Percentiles rank a stretch among this genome's conserved stretches.
These are phyloP conservation scores for Ceriops zippeliana DNA, from an alignment of 345 rosid species.

Conservation along the genomic window DNA sequence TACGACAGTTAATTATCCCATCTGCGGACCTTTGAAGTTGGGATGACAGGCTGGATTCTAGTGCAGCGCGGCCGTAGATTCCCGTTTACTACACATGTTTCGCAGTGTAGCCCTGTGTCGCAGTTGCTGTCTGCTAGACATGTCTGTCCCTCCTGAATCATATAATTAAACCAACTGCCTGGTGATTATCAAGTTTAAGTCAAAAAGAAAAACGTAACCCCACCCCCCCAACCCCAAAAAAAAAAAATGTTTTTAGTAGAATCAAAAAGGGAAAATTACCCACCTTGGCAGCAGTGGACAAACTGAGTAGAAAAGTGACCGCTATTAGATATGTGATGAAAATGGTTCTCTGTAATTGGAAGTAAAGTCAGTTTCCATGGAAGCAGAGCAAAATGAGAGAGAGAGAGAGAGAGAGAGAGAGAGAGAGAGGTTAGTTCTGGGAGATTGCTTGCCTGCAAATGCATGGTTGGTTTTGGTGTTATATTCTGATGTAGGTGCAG, in stretches of 20 bases:
- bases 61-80: conserved; percentile 29
- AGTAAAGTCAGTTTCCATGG: conserved; percentile 11
- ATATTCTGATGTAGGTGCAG: not conserved
- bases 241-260: not conserved
- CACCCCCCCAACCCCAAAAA: not conserved
- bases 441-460: conserved; percentile 15
- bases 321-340: conserved; percentile 27
- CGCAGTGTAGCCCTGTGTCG: conserved; percentile 29
- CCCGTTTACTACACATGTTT: conserved; percentile 29
- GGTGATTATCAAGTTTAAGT: not conserved
- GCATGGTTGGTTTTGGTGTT: conserved; percentile 10
- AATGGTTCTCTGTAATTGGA: conserved; percentile 32
- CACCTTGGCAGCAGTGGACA: conserved; percentile 58
- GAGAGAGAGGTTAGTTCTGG: not conserved
- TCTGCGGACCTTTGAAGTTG: conserved; percentile 24
- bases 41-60: conserved; percentile 25
- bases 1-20: not conserved
- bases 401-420: not conserved
- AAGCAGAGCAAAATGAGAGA: not conserved
- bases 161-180: not conserved
- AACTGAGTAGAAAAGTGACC: conserved; percentile 36
- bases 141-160: conserved; percentile 22
- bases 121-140: conserved; percentile 22
- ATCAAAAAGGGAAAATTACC: not conserved
- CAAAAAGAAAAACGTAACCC: not conserved